These are phyloP conservation scores for Eucalyptus melliodora DNA, from an alignment of 345 rosid species.

Conservation along the genomic window DNA sequence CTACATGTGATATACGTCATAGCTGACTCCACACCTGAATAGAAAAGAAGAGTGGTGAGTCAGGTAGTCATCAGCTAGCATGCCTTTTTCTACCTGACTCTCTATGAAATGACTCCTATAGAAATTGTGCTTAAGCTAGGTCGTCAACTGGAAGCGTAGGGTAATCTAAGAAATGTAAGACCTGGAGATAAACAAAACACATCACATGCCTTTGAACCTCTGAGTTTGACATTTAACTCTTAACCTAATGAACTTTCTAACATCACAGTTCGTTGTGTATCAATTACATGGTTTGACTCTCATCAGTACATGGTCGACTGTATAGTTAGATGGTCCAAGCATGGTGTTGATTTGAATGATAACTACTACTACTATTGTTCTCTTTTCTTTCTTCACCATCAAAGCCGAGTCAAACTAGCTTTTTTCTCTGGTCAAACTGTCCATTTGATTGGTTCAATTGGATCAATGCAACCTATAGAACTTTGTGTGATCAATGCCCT, in stretches of 20 bases:
- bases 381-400: not conserved
- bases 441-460: not conserved
- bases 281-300: not conserved
- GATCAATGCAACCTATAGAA: not conserved
- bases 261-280: not conserved
- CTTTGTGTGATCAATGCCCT: not conserved
- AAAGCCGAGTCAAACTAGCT: not conserved
- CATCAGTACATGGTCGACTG: not conserved
- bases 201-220: not conserved
- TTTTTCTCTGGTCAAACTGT: not conserved
- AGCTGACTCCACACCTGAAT: not conserved
- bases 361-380: not conserved
- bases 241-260: not conserved
- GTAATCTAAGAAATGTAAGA: not conserved
- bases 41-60: not conserved
- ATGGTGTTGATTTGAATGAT: not conserved
- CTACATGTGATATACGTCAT: not conserved
- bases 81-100: not conserved
- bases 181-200: not conserved
- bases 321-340: not conserved
- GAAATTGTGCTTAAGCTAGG: not conserved
- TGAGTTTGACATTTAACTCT: not conserved
- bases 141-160: not conserved
- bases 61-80: not conserved
- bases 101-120: not conserved